phyloP scores from a whole-genome alignment of 192 early-diverging fungal genomes.

The Chytriomyces confervae region DNA sequence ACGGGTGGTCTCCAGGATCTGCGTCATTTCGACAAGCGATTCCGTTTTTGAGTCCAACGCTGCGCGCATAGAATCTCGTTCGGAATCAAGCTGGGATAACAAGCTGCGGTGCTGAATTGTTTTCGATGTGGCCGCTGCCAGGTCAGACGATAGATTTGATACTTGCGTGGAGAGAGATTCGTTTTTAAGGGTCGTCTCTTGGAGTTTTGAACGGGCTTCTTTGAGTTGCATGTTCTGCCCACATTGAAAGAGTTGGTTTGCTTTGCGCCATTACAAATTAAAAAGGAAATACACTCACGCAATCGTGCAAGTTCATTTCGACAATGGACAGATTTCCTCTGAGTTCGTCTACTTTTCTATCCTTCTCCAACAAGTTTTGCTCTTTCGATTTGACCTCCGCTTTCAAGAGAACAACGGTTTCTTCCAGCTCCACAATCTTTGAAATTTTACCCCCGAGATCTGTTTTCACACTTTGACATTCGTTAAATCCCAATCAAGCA shows the following conservation, averaged over 20 bases:
- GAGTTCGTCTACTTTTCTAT: slow-evolving; percentile 23
- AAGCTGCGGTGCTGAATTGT: slow-evolving; percentile 43
- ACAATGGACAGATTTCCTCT: slow-evolving; percentile 8
- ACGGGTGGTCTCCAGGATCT: slow-evolving; percentile 25
- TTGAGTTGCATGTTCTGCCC: slow-evolving; percentile 33
- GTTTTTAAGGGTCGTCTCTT: slow-evolving; percentile 30
- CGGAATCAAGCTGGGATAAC: slow-evolving; percentile 46
- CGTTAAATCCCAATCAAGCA: neutral
- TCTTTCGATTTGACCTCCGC: slow-evolving; percentile 23
- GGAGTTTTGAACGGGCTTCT: slow-evolving; percentile 37
- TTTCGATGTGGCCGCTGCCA: slow-evolving; percentile 3
- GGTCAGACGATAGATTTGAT: slow-evolving; percentile 9
- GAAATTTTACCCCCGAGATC: slow-evolving; percentile 15
- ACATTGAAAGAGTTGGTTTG: neutral
- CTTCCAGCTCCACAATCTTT: slow-evolving; percentile 22
- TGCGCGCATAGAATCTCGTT: slow-evolving; percentile 45
- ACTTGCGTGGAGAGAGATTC: slow-evolving; percentile 13
- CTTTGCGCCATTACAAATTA: no score
- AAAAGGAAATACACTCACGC: slow-evolving; percentile 17
- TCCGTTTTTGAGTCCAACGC: slow-evolving; percentile 50
- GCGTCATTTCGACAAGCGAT: slow-evolving; percentile 40
- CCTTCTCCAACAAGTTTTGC: slow-evolving; percentile 21
- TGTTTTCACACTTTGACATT: slow-evolving; percentile 6
- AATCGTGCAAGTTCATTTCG: slow-evolving; percentile 34
- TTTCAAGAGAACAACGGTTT: slow-evolving; percentile 23